Percentiles rank a stretch among this genome's conserved stretches.
Conservation (phyloP, 495 filamentous ascomycete genomes). For the Penicillium herquei region DNA sequence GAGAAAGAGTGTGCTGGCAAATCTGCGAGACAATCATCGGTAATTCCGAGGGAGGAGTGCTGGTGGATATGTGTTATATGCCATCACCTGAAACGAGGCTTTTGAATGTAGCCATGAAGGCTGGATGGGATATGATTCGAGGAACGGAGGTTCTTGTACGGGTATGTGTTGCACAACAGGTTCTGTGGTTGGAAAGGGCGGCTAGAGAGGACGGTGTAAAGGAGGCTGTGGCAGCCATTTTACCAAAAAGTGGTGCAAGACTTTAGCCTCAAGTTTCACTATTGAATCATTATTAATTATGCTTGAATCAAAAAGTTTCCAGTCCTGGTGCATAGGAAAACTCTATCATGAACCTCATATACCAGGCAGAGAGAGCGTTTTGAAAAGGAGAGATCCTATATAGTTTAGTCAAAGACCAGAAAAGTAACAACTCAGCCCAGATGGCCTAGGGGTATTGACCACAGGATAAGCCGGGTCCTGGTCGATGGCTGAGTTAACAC, state of each 20-base stretch:
- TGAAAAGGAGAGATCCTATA: no score
- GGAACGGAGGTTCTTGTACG: slow-evolving; percentile 5
- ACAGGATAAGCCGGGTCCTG: no score
- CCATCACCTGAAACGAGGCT: neutral
- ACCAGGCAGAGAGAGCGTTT: no score
- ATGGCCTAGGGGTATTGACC: no score
- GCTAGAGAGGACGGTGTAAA: neutral
- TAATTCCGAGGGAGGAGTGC: neutral
- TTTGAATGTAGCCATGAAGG: neutral
- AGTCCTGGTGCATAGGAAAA: no score
- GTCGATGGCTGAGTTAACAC: no score
- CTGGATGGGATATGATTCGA: slow-evolving; percentile 2
- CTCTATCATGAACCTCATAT: no score
- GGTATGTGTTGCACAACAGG: slow-evolving; percentile 5
- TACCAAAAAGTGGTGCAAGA: neutral
- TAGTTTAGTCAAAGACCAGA: no score
- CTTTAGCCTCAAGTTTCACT: neutral
- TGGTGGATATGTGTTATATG: slow-evolving; percentile 11
- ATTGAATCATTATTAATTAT: no score
- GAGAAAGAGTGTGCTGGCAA: neutral
- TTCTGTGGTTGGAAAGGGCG: slow-evolving; percentile 1
- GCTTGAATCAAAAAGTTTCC: no score
- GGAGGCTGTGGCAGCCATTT: slow-evolving; percentile 7
- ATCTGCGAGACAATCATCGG: neutral
- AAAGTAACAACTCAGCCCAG: no score